These are phyloP conservation scores for Monascus ruber DNA, from an alignment of 2,329 filamentous ascomycete genomes.

Conservation along the genomic window DNA sequence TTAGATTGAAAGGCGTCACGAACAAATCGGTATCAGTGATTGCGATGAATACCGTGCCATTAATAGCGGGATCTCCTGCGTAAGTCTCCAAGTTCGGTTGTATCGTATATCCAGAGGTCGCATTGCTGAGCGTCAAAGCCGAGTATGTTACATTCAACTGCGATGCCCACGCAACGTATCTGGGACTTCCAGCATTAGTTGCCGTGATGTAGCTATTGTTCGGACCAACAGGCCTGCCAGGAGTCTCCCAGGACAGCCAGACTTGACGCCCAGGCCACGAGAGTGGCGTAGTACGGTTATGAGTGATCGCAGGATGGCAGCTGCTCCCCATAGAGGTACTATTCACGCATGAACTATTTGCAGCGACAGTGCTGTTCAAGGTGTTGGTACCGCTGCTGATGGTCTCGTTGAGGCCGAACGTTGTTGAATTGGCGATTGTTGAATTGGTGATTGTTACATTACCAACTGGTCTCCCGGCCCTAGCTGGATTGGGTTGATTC, in stretches of 20 bases:
- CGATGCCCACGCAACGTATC: constrained; percentile 63
- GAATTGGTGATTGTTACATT: constrained; percentile 10
- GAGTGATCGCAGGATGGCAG: constrained; percentile 54
- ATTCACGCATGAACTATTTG: constrained; percentile 46
- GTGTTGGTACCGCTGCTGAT: constrained; percentile 26
- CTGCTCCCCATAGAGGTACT: constrained; percentile 36
- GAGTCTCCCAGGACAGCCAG: constrained; percentile 59
- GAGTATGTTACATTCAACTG: constrained; percentile 69
- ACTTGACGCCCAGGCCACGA: constrained; percentile 64
- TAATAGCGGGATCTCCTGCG: constrained; percentile 56
- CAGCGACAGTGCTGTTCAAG: constrained; percentile 26
- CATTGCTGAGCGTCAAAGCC: constrained; percentile 43
- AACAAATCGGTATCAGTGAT: constrained; percentile 58
- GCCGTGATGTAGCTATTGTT: constrained; percentile 72
- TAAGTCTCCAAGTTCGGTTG: constrained; percentile 63
- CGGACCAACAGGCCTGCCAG: constrained; percentile 58
- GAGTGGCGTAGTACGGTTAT: constrained; percentile 59
- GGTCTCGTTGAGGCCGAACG: constrained; percentile 44
- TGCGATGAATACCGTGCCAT: constrained; percentile 69
- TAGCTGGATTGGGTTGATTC: constrained; percentile 66
- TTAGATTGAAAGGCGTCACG: constrained; percentile 67
- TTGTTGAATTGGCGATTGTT: background rate
- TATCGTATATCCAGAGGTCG: constrained; percentile 52
- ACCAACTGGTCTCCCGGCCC: constrained; percentile 51
- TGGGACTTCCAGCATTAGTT: constrained; percentile 44